Percentiles rank a stretch among this genome's conserved stretches.
Conservation (phyloP, 2,329 filamentous ascomycete genomes). For the Pestalotiopsis sp. region DNA sequence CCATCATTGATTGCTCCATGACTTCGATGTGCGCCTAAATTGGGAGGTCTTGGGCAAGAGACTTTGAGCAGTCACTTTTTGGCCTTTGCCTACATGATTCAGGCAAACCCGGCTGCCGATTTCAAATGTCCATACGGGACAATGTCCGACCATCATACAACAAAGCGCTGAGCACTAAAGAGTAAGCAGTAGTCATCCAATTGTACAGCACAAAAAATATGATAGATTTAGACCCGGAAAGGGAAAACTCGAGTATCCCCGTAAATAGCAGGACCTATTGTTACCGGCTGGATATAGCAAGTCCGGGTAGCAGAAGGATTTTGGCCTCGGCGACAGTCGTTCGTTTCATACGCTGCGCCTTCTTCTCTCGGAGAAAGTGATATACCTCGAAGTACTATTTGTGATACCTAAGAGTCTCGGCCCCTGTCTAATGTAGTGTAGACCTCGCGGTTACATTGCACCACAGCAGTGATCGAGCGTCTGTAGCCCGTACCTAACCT, state of each 20-base stretch:
- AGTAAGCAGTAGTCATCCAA: background rate
- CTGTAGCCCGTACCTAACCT: background rate
- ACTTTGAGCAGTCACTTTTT: background rate
- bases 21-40: background rate
- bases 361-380: conserved; percentile 7
- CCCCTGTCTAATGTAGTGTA: background rate
- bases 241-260: background rate
- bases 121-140: no score
- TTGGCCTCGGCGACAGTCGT: background rate
- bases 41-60: background rate
- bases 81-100: background rate
- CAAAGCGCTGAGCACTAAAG: background rate
- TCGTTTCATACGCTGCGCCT: conserved; percentile 2
- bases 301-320: conserved; percentile 1
- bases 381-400: background rate
- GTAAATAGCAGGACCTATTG: background rate
- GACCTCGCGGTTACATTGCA: background rate
- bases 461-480: background rate
- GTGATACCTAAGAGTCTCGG: background rate
- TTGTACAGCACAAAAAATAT: background rate
- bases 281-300: background rate
- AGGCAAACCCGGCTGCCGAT: background rate
- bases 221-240: background rate
- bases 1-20: background rate
- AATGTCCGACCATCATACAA: background rate